Base-by-base conservation (phyloP, 2,329 filamentous ascomycete genomes). In the Helotiales sp. region DNA sequence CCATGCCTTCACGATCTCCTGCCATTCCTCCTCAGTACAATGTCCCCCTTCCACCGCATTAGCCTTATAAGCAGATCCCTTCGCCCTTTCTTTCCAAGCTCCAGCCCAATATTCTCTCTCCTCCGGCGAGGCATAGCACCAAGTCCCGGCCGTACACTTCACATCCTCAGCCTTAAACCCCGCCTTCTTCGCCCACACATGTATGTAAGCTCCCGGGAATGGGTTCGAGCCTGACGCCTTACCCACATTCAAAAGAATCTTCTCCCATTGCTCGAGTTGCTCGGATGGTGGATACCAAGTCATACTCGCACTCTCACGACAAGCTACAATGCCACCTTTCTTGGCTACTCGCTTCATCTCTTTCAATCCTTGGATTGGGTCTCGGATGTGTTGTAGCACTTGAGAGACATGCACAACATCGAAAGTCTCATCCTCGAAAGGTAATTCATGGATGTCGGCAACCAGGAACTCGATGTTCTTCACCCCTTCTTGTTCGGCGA, bases 331-430 rank as follows among this genome's bases (percentile, higher is more conserved):
- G 2, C 83, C 83, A 3, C 79, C 80, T 5, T 71, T 69, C 64
- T 81, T 83, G 22, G 75, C 71, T 1, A 86, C 79, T 0, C 80
- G 75, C 12, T 76, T 74, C 79, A 86, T 82, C 64, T 83, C 80
- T 22, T 71, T 69, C 57, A 86, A 68, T 2, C 80, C 78, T 1
- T 69, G 66, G 0, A 81, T 69, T 0, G 82, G 82, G 58, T 81
- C 74, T 22, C 72, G 69, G 3, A 86, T 71, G 68, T 87, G 84
- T 61, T 80, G 76, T 9, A 87, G 72, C 3, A 86, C 78, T 66
- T 86, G 82, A 64, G 84, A 81, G 24, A 77, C 78, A 63, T 81
- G 79, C 6, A 86, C 82, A n/a, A 87, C 69, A 63, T 87, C 84
- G 60, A 86, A 87, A 2, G 73, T 67, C 27, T 72, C 73, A 55